Conservation (phyloP, 1,139 yeast species). For the Saccharomyces uvarum region DNA sequence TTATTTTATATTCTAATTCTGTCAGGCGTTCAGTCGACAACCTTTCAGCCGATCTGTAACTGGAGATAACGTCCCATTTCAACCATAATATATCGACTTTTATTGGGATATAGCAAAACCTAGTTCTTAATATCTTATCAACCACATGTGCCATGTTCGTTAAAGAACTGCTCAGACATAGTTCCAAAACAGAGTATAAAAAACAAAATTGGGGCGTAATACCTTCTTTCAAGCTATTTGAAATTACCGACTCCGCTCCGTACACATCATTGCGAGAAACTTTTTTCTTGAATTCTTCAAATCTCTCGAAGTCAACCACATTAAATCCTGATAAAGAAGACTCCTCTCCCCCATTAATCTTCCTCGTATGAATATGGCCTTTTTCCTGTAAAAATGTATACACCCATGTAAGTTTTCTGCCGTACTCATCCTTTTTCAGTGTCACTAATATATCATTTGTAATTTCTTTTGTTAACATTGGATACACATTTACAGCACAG, state of each 20-base stretch:
- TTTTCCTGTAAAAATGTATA: conserved; percentile 4
- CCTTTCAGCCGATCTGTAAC: conserved; percentile 1
- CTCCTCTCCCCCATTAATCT: conserved; percentile 4
- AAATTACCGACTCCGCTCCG: conserved; percentile 12
- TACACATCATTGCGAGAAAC: conserved; percentile 9
- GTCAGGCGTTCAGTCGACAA: background rate
- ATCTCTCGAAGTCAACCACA: background rate
- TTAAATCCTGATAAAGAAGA: background rate
- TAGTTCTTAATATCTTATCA: conserved; percentile 14
- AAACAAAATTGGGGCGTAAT: conserved; percentile 20
- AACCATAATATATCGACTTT: conserved; percentile 23
- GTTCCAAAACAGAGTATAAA: conserved; percentile 17
- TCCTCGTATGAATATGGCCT: conserved; percentile 2
- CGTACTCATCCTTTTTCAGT: conserved; percentile 11
- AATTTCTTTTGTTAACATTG: conserved; percentile 16
- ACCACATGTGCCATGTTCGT: conserved; percentile 15
- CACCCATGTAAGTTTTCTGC: conserved; percentile 11
- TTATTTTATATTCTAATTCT: conserved; percentile 5
- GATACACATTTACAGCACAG: conserved; percentile 17
- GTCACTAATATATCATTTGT: conserved; percentile 18
- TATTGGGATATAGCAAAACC: conserved; percentile 15
- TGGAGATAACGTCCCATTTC: conserved; percentile 9
- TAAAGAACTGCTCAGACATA: conserved; percentile 12
- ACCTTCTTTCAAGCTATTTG: conserved; percentile 19
- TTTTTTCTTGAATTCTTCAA: background rate